phyloP scores from a whole-genome alignment of 2,329 filamentous ascomycete species.

The Emmonsiellopsis sp. region DNA sequence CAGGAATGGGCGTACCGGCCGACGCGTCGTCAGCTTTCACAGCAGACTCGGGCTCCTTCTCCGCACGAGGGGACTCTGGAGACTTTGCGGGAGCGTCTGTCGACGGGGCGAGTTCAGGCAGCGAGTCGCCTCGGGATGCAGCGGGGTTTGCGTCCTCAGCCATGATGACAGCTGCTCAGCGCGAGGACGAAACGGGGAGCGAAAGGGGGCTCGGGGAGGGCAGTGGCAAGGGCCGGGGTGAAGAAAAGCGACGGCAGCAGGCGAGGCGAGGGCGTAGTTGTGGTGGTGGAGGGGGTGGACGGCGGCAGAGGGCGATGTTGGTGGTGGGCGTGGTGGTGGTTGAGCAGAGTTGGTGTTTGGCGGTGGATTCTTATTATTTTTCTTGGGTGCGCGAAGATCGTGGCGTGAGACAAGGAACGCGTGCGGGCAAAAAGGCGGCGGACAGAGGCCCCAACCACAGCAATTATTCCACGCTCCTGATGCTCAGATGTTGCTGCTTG shows the following conservation, averaged over 20 bases:
- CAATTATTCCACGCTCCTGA: background rate
- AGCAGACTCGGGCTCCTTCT: conserved; percentile 16
- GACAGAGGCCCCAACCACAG: background rate
- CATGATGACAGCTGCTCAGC: conserved; percentile 17
- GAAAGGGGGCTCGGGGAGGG: background rate
- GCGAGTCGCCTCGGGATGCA: conserved; percentile 23
- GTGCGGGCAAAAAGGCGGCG: conserved; percentile 1
- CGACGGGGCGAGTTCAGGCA: conserved; percentile 19
- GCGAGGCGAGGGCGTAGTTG: background rate
- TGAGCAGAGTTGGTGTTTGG: conserved; percentile 17
- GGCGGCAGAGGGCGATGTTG: background rate
- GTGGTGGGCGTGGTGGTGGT: background rate
- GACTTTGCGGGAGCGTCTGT: conserved; percentile 14
- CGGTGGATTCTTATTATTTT: conserved; percentile 9
- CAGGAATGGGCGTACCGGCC: conserved; percentile 18
- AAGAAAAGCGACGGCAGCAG: conserved; percentile 1
- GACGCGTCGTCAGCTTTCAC: conserved; percentile 19
- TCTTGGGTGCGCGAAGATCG: conserved; percentile 15
- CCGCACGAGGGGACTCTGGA: conserved; percentile 13
- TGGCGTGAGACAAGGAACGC: conserved; percentile 19
- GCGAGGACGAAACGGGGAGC: no score
- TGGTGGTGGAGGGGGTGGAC: background rate
- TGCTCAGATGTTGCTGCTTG: no score
- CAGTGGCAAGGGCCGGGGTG: background rate
- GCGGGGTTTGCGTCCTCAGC: conserved; percentile 29